phyloP scores from a whole-genome alignment of 768 basidiomycete species.

The Psilocybe azurescens region DNA sequence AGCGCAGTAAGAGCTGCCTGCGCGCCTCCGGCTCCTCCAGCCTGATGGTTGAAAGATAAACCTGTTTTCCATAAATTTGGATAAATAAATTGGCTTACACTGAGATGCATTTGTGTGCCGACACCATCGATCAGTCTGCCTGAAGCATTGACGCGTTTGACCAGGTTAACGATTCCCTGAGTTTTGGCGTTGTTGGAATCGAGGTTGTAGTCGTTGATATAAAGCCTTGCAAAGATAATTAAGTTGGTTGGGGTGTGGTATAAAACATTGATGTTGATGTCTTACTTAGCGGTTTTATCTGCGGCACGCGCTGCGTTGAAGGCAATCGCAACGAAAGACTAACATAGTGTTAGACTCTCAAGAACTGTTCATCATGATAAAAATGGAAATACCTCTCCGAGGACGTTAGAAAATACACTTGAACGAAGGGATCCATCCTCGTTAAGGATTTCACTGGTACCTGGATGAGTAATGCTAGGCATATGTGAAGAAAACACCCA shows the following conservation, averaged over 20 bases:
- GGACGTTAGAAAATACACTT: slow-evolving; percentile 52
- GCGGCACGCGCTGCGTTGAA: slow-evolving; percentile 54
- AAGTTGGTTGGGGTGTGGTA: neutral
- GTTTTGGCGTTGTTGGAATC: slow-evolving; percentile 54
- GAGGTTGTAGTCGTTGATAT: slow-evolving; percentile 54
- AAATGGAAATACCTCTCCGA: slow-evolving; percentile 42
- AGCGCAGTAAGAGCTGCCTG: slow-evolving; percentile 50
- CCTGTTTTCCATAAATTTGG: no score
- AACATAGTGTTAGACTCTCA: neutral
- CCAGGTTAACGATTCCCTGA: slow-evolving; percentile 44
- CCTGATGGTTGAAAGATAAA: slow-evolving; percentile 20
- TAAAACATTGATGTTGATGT: neutral
- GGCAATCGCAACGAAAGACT: slow-evolving; percentile 55
- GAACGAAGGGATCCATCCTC: slow-evolving; percentile 53
- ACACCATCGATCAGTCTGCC: slow-evolving; percentile 52
- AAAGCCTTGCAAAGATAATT: slow-evolving; percentile 25
- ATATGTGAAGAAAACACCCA: slow-evolving; percentile 23
- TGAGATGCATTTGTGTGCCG: slow-evolving; percentile 52
- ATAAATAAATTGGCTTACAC: slow-evolving; percentile 22
- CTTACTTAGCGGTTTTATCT: slow-evolving; percentile 52
- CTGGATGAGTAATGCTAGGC: slow-evolving; percentile 22
- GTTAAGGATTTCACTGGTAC: slow-evolving; percentile 51
- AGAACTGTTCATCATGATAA: neutral
- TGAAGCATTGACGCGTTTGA: slow-evolving; percentile 45
- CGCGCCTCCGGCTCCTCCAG: slow-evolving; percentile 44